These are phyloP conservation scores for Puccinia polysora DNA, from an alignment of 1,284 basidiomycete species.

Conservation along the genomic window DNA sequence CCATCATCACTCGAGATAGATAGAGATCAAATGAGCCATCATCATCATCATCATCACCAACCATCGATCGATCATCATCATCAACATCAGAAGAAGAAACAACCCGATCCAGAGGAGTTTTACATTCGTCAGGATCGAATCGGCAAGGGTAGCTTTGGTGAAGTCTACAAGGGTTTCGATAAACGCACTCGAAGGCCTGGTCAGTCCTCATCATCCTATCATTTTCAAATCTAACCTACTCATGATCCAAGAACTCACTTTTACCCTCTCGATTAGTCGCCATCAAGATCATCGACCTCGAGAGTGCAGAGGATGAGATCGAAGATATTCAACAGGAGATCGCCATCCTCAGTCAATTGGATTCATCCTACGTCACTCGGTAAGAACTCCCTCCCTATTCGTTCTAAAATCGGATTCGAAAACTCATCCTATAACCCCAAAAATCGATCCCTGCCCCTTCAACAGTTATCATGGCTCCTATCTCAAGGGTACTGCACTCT, in stretches of 20 bases:
- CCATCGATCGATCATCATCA: not conserved
- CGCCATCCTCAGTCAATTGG: conserved; percentile 93
- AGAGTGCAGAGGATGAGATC: conserved; percentile 98
- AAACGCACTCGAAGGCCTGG: conserved; percentile 86
- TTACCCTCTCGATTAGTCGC: conserved; percentile 51
- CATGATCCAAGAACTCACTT: not conserved
- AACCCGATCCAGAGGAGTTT: conserved; percentile 78
- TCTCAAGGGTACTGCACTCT: conserved; percentile 87
- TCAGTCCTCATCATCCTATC: conserved; percentile 56
- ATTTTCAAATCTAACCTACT: not conserved
- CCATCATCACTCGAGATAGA: too few relatives aligned
- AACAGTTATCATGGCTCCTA: conserved; percentile 89
- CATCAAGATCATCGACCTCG: conserved; percentile 98
- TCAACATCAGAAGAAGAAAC: conserved; percentile 17
- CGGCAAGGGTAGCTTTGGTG: conserved; percentile 92
- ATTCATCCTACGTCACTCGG: conserved; percentile 93
- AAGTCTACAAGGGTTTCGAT: conserved; percentile 95
- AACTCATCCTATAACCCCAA: conserved; percentile 42
- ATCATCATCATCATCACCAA: not conserved
- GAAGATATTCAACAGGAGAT: conserved; percentile 99
- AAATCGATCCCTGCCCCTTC: not conserved
- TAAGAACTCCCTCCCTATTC: too few relatives aligned
- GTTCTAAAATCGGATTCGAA: not conserved
- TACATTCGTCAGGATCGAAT: conserved; percentile 96
- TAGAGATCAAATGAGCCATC: conserved; percentile 18